Percentiles rank a stretch among this genome's conserved stretches.
Evolutionary conservation across 176 grass and related monocot genomes (phyloP).

Genomic region (Eleusine indica): DNA sequence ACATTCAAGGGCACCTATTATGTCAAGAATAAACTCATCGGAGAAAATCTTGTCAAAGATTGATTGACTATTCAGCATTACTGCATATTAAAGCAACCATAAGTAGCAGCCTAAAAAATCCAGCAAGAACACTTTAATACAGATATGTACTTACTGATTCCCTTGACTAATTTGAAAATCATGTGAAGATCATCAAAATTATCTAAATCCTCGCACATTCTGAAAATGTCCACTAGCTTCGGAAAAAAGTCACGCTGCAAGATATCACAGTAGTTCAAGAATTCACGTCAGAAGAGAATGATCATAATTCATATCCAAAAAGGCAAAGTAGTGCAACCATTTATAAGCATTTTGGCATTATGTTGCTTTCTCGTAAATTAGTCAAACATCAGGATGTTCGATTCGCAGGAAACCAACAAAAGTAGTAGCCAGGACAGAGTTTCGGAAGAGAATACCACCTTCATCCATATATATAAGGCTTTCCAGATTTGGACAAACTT

Average conservation of each 20-base stretch:
- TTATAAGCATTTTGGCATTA: constrained; percentile 7
- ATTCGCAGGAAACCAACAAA: constrained; percentile 9
- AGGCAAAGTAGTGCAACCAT: constrained; percentile 32
- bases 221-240: constrained; percentile 89
- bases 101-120: constrained; percentile 37
- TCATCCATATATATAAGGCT: too few species aligned
- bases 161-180: constrained; percentile 96
- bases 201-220: constrained; percentile 98
- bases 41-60: constrained; percentile 96
- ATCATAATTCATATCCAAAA: constrained; percentile 22
- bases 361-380: constrained; percentile 17
- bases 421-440: neutral
- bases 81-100: constrained; percentile 65
- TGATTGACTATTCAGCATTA: constrained; percentile 78
- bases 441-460: constrained; percentile 13
- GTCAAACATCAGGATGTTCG: neutral
- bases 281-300: constrained; percentile 12
- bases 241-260: constrained; percentile 91
- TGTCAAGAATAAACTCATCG: constrained; percentile 91
- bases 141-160: constrained; percentile 80
- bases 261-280: constrained; percentile 29
- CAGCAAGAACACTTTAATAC: constrained; percentile 28
- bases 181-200: constrained; percentile 92
- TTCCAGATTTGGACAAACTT: too few species aligned
- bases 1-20: constrained; percentile 99